Conservation (phyloP, 495 filamentous ascomycete species). For the Aspergillus steynii region DNA sequence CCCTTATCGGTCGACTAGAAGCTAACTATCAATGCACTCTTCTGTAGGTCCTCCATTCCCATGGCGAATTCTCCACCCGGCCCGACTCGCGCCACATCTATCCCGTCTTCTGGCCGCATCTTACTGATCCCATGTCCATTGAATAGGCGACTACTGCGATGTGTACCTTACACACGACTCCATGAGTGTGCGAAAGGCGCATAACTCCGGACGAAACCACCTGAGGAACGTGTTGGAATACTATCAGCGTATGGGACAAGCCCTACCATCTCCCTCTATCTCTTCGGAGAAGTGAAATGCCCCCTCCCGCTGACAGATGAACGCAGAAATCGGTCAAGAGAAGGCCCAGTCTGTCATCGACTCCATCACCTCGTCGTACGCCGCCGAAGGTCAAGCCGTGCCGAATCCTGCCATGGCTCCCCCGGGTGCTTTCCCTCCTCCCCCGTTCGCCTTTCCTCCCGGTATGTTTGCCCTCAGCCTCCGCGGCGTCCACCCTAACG, state of each 20-base stretch:
- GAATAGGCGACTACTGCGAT: conserved; percentile 96
- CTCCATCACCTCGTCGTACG: conserved; percentile 92
- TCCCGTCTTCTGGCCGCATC: conserved; percentile 1
- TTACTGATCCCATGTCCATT: conserved; percentile 16
- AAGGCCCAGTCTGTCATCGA: conserved; percentile 98
- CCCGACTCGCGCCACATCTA: conserved; percentile 8
- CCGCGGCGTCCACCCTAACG: not conserved
- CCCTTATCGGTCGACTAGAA: conserved; percentile 12
- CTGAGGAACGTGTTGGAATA: conserved; percentile 97
- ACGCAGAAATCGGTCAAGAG: conserved; percentile 90
- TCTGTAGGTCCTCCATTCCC: conserved; percentile 56
- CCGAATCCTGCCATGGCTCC: conserved; percentile 77
- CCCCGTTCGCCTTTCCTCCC: conserved; percentile 55
- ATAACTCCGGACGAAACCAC: conserved; percentile 95
- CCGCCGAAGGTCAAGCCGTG: conserved; percentile 83
- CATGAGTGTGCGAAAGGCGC: conserved; percentile 98
- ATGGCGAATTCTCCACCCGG: conserved; percentile 12
- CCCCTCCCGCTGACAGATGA: not conserved
- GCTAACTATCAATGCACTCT: conserved; percentile 62
- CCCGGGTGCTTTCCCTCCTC: conserved; percentile 47
- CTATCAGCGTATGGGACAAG: conserved; percentile 75
- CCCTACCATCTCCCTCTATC: not conserved
- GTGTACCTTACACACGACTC: conserved; percentile 99
- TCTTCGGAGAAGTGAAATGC: not conserved
- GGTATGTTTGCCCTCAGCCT: conserved; percentile 36